phyloP scores from a whole-genome alignment of 176 grass and related monocot genomes.

The Hsuehochloa calcarea region DNA sequence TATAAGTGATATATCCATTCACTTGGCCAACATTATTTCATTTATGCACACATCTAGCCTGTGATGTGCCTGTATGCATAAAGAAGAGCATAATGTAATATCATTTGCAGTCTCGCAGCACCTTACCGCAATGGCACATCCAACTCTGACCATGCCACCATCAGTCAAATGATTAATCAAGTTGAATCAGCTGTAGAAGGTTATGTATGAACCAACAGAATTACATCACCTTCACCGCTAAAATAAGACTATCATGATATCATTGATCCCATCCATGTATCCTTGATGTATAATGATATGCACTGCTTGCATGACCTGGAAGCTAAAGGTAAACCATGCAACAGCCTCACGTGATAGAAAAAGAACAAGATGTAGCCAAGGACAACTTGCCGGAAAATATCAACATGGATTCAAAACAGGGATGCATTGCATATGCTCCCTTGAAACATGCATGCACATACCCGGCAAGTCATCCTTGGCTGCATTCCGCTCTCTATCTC shows the following conservation, averaged over 20 bases:
- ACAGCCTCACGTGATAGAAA: constrained; percentile 62
- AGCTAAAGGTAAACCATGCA: constrained; percentile 20
- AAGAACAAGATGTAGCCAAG: constrained; percentile 78
- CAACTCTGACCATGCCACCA: not conserved
- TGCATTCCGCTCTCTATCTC: constrained; percentile 61
- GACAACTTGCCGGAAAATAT: constrained; percentile 62
- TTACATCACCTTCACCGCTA: not conserved
- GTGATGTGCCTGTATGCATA: not conserved
- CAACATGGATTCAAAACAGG: constrained; percentile 21
- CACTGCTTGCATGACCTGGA: not conserved
- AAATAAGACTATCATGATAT: constrained; percentile 4
- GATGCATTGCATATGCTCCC: not conserved
- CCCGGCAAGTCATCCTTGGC: constrained; percentile 91
- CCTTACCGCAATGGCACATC: not conserved
- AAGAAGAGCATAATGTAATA: not conserved
- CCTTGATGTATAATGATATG: not conserved
- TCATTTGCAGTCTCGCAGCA: not conserved
- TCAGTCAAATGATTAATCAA: not conserved
- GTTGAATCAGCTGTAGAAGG: not conserved
- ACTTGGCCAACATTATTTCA: not conserved
- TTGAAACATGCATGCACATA: not conserved
- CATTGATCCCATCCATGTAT: not conserved
- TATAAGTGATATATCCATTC: not conserved
- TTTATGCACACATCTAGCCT: not conserved
- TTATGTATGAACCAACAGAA: not conserved